Evolutionary conservation across 495 filamentous ascomycete species (phyloP).

Genomic region (Penicillium ucsense): DNA sequence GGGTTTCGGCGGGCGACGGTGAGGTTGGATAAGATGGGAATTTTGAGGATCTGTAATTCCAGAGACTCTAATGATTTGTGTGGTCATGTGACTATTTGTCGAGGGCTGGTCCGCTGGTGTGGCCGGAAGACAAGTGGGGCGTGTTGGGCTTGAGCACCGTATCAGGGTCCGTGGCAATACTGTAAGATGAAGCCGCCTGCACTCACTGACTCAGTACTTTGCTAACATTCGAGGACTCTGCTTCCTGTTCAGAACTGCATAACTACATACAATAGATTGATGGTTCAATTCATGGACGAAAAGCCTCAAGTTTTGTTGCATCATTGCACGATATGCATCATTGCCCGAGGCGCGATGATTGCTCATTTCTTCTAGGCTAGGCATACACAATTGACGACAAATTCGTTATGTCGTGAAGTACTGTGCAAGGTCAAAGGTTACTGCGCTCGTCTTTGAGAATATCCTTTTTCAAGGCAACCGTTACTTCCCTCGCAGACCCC

Average conservation of each 20-base stretch:
- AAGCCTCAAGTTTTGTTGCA: no score
- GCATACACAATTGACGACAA: no score
- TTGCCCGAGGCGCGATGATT: no score
- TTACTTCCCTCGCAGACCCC: conserved; percentile 44
- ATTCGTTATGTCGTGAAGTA: background rate
- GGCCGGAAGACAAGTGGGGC: conserved; percentile 4
- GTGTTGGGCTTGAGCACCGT: conserved; percentile 3
- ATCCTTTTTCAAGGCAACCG: conserved; percentile 45
- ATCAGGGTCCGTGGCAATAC: conserved; percentile 16
- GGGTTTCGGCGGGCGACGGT: conserved; percentile 34
- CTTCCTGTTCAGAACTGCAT: no score
- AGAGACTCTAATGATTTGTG: conserved; percentile 27
- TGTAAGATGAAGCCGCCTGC: no score
- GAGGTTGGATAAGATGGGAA: conserved; percentile 27
- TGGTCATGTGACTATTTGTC: conserved; percentile 44
- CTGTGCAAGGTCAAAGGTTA: conserved; percentile 17
- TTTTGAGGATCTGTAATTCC: conserved; percentile 18
- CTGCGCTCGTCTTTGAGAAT: conserved; percentile 23
- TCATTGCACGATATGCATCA: no score
- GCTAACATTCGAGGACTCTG: no score
- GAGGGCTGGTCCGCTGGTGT: conserved; percentile 26
- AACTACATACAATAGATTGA: no score
- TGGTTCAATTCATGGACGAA: no score
- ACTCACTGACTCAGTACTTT: no score
- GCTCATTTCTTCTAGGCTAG: no score